Evolutionary conservation across 805 yeast species (phyloP), one percentile per base, ranked within the genome.

Genomic region (Jamesozyma hellenica): DNA sequence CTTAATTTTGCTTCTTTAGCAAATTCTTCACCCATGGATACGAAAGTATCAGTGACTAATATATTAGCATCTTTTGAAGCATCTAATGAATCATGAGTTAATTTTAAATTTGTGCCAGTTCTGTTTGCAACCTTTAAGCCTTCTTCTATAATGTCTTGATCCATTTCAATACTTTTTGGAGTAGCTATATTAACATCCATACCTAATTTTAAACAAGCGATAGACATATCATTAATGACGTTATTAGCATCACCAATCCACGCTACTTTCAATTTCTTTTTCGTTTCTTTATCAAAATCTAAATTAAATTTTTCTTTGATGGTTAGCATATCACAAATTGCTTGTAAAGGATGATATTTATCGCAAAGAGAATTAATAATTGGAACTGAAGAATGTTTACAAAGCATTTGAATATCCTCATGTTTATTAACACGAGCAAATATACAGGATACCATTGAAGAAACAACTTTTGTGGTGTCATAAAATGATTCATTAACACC

Each of bases 171-270:
- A n/a, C 49, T 52, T 14, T 17, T n/a, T 42, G 51, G 52, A n/a
- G 50, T 50, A 11, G 49, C 43, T 25, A 43, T 41, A n/a, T 45
- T 13, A 18, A 48, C 49, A 42, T 78, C 74, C 42, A 92, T 87
- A 11, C 96, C 96, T 4, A 74, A 68, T 64, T 80, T 86, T 48
- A 86, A 71, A 19, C 92, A 75, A 8, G 96, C 97, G 46, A 88
- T 76, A 11, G 94, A 77, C 63, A 92, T 71, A 65, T 92, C 98
- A 60, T 92, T 90, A 44, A 92, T 80, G 26, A 92, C 97, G 54
- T 92, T 92, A 61, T 92, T 92, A 25, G 96, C 80, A 60, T 90
- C 98, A 43, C 98, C 98, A 15, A 92, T 77, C 98, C 98, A 90
- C 2, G 96, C 78, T 36, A 90, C 64, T 52, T 86, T 88, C 47